These are phyloP conservation scores for Cajanus cajan DNA, from an alignment of 306 rosid genomes.

Conservation along the genomic window DNA sequence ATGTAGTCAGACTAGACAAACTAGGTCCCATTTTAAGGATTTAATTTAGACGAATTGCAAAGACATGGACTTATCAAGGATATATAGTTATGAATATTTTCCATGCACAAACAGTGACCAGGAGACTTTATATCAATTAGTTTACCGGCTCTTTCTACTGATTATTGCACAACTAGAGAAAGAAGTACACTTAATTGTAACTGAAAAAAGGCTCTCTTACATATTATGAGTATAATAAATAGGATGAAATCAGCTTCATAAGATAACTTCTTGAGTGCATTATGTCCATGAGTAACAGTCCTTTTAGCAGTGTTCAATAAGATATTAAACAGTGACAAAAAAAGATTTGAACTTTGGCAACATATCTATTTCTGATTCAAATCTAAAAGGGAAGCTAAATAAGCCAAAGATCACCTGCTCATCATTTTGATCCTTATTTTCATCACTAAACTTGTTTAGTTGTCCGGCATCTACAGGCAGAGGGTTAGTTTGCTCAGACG, in stretches of 20 bases:
- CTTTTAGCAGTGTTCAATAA: background rate
- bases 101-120: slow-evolving; percentile 1
- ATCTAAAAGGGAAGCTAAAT: slow-evolving; percentile 22
- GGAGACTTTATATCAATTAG: background rate
- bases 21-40: slow-evolving; percentile 16
- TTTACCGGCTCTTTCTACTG: background rate
- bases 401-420: slow-evolving; percentile 44
- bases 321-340: background rate
- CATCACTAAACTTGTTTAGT: slow-evolving; percentile 45
- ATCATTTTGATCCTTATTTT: slow-evolving; percentile 48
- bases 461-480: slow-evolving; percentile 51
- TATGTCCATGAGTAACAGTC: slow-evolving; percentile 11
- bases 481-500: slow-evolving; percentile 39
- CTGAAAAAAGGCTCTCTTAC: background rate
- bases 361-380: slow-evolving; percentile 5
- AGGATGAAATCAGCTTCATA: background rate
- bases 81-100: background rate
- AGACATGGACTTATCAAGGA: slow-evolving; percentile 1
- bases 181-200: background rate
- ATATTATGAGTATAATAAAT: background rate
- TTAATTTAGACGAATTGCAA: slow-evolving; percentile 1
- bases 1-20: slow-evolving; percentile 20
- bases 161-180: background rate
- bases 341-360: background rate
- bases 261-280: background rate